Base-by-base conservation (phyloP, 495 filamentous ascomycete species). In the Bacidia gigantensis region DNA sequence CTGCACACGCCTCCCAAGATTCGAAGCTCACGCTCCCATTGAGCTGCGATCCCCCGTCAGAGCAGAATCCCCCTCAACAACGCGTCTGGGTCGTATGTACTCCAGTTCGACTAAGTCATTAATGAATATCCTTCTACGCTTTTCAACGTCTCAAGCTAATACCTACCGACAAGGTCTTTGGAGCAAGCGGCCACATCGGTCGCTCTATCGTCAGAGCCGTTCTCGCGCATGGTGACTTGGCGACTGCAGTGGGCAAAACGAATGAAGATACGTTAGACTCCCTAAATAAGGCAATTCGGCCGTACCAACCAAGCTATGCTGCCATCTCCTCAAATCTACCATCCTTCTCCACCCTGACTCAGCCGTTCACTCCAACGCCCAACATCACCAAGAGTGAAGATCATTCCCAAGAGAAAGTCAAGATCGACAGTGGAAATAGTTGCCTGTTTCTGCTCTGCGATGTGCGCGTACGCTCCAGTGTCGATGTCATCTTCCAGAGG, bases 171-270 rank as follows among this genome's bases (percentile, higher is more conserved):
- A 46, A 89, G 83, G 74, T 98, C 56, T 98, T 96, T 66, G 92
- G 92, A 41, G 88, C 87, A 40, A 96, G 89, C 3, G 92, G 92
- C 49, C 92, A 98, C 60, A 93, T 97, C 72, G 92, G 92, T 56
- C 85, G 89, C 47, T 90, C 84, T 11, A 78, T 98, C 21, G 86
- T 87, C 43, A 87, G 87, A 56, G 80, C 76, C 26, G 84, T 81
- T 18, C 73, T 97, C n/a, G 70, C 78, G 21, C 80, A 87, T 57
- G 81, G 83, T 53, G 92, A 98, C 60, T 75, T 85, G n/a, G 89
- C 96, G 54, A 79, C 82, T 9, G 87, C 89, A 12, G 89, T 94
- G 2, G 92, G 92, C 3, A 82, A 86, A 26, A 80, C 81, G n/a
- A 81, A 83, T 56, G 85, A 92, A 61, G 86, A 88, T 56, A 83